Evolutionary conservation across 805 yeast genomes (phyloP), one percentile per base, ranked within the genome.

Genomic region (Wickerhamiella dianesei): DNA sequence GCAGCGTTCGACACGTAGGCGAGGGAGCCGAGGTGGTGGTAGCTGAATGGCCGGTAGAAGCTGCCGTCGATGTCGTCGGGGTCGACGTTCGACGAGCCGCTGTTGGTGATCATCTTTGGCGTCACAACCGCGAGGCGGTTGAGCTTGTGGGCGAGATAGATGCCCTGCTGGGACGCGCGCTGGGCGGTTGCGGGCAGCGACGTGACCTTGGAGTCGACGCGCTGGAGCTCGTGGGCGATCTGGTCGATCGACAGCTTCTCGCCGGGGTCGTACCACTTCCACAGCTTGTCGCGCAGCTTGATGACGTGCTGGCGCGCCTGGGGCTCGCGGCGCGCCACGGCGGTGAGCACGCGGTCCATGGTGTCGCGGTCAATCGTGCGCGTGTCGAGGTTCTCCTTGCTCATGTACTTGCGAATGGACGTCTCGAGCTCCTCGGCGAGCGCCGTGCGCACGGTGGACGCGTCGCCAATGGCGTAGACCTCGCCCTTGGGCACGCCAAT

Each of bases 101-200:
- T 37, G 25, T 8, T 39, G 12, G 67, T 62, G 14, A 40, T 37
- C 37, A 44, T 40, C n/a, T 47, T 44, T 16, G 48, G 48, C 18
- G 52, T 44, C 2, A 49, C 53, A 14, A 39, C 56, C 5, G 79
- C 77, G 22, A 78, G 59, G 49, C 69, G 72, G 42, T 75, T 70
- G 40, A 79, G 63, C 60, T 79, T 79, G 55, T 71, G 73, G 47
- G 80, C 85, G 35, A 79, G 59, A 55, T 79, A 79, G 48, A 69
- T 68, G 50, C 86, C 86, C 61, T 79, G 86, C 61, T 79, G 86
- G 52, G 73, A 69, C 2, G 85, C 84, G 48, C 84, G 70, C 65
- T 79, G 86, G 8, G 85, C 85, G 8, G 85, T 79, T 6, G 84
- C 82, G 3, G 86, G 85, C 53, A 79, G 62, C 2, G 82, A 75